Evolutionary conservation across 1,284 basidiomycete genomes (phyloP), one percentile per base, ranked within the genome.

Genomic region (Phellinidium pouzarii): DNA sequence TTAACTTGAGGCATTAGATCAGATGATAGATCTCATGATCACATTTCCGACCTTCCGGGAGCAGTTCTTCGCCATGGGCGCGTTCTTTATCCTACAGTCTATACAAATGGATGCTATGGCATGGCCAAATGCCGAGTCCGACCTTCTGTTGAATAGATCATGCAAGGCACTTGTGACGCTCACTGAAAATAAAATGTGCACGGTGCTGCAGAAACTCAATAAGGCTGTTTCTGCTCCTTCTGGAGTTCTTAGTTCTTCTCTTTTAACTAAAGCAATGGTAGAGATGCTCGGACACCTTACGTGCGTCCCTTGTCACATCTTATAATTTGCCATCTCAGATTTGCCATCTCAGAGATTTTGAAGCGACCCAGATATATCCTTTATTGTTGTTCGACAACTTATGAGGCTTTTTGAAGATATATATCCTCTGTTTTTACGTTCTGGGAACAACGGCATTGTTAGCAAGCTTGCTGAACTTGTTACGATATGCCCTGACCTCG

Each of bases 1-100:
- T 11, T 25, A 44, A 12, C 25, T 44, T 25, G 22, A 44, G 29
- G 43, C 43, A 25, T 26, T 44, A 9, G 43, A 44, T 27, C 43
- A 44, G 27, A 44, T 44, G n/a, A 44, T 27, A 29, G 43, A 44
- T 14, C 43, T 44, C 22, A 25, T 25, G 12, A 44, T 44, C 43
- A 25, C 43, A 17, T 6, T 20, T 12, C 23, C 22, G 8, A 17
- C 25, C 23, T 12, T 44, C 8, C 20, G 43, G 2, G 25, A 25
- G 23, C 43, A 27, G 17, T 25, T 44, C 6, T 27, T 44, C 43
- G 43, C 25, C 9, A 20, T 44, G 8, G 29, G 29, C 4, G 43
- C 43, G n/a, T 26, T 9, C 11, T 34, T 14, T 8, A 8, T 34
- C 9, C 31, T 34, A 11, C 31, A 34, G 14, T 34, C 31, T 14